Percentiles rank a stretch among this genome's conserved stretches.
Conservation (phyloP, 768 basidiomycete species). For the Lentinula sp. region DNA sequence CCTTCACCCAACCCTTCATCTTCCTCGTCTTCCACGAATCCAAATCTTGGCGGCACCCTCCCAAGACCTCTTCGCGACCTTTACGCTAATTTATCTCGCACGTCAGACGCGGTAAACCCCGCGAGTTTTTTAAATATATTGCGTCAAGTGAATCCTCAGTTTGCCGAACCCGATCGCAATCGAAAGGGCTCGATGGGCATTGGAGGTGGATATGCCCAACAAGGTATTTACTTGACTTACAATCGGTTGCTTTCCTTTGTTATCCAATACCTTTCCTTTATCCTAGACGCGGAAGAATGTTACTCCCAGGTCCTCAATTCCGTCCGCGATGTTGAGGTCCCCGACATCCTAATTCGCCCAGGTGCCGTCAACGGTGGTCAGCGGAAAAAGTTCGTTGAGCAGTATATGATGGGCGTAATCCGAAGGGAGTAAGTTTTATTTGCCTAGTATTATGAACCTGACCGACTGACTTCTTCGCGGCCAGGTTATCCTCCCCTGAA, state of each 20-base stretch:
- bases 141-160: constrained; percentile 82
- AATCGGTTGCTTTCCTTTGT: background rate
- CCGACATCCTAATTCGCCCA: constrained; percentile 25
- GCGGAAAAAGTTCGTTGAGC: constrained; percentile 64
- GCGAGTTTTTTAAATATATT: constrained; percentile 60
- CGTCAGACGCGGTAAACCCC: constrained; percentile 74
- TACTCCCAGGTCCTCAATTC: constrained; percentile 71
- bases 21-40: constrained; percentile 28
- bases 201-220: constrained; percentile 66
- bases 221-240: constrained; percentile 30
- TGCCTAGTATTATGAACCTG: background rate
- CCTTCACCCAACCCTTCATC: constrained; percentile 10
- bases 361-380: constrained; percentile 15
- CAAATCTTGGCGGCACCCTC: constrained; percentile 22
- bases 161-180: constrained; percentile 60
- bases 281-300: constrained; percentile 83
- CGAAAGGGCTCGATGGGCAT: constrained; percentile 30
- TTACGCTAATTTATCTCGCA: constrained; percentile 66
- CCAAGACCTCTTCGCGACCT: constrained; percentile 59
- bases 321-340: constrained; percentile 63
- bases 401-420: constrained; percentile 77
- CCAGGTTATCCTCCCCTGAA: constrained; percentile 37
- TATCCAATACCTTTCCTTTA: background rate
- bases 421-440: constrained; percentile 47
- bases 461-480: background rate